phyloP scores from a whole-genome alignment of 2,329 filamentous ascomycete species.

The Aspergillus unguis region DNA sequence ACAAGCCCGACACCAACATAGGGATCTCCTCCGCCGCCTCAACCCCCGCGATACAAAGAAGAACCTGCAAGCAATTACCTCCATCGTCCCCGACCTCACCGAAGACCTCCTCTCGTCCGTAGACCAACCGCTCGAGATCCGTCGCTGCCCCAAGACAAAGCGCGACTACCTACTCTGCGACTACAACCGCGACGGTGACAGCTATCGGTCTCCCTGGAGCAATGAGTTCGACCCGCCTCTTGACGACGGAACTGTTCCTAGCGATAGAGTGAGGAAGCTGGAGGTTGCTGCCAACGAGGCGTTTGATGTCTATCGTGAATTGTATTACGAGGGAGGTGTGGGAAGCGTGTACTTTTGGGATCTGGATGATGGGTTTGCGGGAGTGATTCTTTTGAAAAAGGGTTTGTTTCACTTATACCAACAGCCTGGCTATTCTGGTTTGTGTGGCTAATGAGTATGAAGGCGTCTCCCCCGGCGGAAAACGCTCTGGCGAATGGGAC shows the following conservation, averaged over 20 bases:
- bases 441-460: background rate
- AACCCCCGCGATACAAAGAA: constrained; percentile 87
- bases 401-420: constrained; percentile 45
- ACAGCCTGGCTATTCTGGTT: background rate
- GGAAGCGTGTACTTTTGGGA: constrained; percentile 99
- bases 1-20: constrained; percentile 39
- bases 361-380: constrained; percentile 94
- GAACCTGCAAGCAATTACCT: constrained; percentile 86
- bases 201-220: constrained; percentile 97
- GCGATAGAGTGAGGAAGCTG: constrained; percentile 87
- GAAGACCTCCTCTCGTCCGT: constrained; percentile 98
- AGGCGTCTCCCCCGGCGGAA: constrained; percentile 64
- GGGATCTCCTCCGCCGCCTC: constrained; percentile 95
- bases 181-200: constrained; percentile 98
- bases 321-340: constrained; percentile 90
- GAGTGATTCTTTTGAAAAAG: constrained; percentile 94
- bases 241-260: constrained; percentile 81
- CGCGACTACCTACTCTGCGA: constrained; percentile 98
- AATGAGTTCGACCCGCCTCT: constrained; percentile 96
- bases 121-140: constrained; percentile 86
- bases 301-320: constrained; percentile 92
- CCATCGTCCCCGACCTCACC: constrained; percentile 83
- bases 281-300: constrained; percentile 92
- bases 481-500: constrained; percentile 85
- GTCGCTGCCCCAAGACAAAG: constrained; percentile 80